Percentiles rank a stretch among this genome's conserved stretches.
Evolutionary conservation across 345 rosid species (phyloP).

Genomic region (Turnera subulata): DNA sequence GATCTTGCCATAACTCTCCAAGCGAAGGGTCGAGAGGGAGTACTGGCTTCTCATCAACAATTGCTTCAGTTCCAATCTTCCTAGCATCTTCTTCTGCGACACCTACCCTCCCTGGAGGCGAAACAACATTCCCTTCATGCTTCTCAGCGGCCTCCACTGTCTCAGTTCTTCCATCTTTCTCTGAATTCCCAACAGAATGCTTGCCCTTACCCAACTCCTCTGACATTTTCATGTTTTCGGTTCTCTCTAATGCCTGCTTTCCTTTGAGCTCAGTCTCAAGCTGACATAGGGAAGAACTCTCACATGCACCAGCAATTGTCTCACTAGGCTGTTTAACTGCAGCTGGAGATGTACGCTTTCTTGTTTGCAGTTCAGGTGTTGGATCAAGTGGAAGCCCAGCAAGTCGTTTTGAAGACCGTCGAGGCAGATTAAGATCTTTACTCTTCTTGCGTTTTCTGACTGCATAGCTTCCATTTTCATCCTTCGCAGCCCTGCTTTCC

Average conservation of each 20-base stretch:
- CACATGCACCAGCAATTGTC: conserved; percentile 16
- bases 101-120: conserved; percentile 8
- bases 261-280: conserved; percentile 14
- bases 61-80: conserved; percentile 13
- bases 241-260: no score
- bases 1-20: conserved; percentile 77
- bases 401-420: conserved; percentile 81
- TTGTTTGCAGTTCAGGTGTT: conserved; percentile 47
- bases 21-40: conserved; percentile 44
- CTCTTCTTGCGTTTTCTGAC: conserved; percentile 32
- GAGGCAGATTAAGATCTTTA: conserved; percentile 36
- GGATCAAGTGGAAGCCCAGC: conserved; percentile 79
- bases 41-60: conserved; percentile 26
- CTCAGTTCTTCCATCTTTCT: conserved; percentile 22
- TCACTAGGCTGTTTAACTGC: conserved; percentile 29
- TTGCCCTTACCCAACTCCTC: conserved; percentile 15
- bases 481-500: conserved; percentile 23
- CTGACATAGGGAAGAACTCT: conserved; percentile 20
- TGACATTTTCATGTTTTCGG: conserved; percentile 13
- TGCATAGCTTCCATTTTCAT: conserved; percentile 22
- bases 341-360: conserved; percentile 38
- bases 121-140: conserved; percentile 10
- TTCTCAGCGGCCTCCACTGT: conserved; percentile 12
- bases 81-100: conserved; percentile 7
- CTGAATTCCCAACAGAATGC: conserved; percentile 18